Conservation (phyloP, 805 yeast species). For the Candida sithepensis region DNA sequence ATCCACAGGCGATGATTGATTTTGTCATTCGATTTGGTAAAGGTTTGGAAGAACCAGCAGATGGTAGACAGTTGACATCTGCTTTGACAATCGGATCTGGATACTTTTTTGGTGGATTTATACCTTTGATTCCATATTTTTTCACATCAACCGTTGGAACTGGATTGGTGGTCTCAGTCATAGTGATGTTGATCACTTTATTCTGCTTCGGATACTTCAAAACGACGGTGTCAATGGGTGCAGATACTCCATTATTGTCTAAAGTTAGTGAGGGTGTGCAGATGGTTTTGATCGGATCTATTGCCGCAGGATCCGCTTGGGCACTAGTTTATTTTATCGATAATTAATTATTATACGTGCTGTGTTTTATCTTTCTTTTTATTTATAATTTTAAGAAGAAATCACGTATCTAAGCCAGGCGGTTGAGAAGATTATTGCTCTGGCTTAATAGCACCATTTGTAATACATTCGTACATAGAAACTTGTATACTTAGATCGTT, state of each 20-base stretch:
- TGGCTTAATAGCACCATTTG: too few species aligned
- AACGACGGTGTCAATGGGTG: constrained; percentile 81
- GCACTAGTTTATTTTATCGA: constrained; percentile 78
- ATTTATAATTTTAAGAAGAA: background rate
- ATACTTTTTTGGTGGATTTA: constrained; percentile 88
- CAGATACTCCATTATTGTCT: constrained; percentile 56
- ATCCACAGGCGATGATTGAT: constrained; percentile 77
- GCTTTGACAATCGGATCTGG: constrained; percentile 89
- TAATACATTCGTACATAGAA: too few species aligned
- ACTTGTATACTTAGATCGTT: too few species aligned
- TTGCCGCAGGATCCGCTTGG: constrained; percentile 98
- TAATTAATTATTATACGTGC: constrained; percentile 1
- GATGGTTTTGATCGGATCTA: constrained; percentile 94
- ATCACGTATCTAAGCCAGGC: too few species aligned
- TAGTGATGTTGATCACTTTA: constrained; percentile 81
- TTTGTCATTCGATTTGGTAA: constrained; percentile 84
- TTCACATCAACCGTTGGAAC: constrained; percentile 70
- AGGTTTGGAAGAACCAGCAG: constrained; percentile 95
- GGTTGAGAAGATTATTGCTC: too few species aligned
- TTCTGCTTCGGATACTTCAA: constrained; percentile 85
- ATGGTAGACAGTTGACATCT: constrained; percentile 80
- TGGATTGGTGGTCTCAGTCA: constrained; percentile 70
- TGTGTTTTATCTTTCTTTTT: background rate
- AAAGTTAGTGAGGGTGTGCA: constrained; percentile 78
- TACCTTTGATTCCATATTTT: constrained; percentile 89